These are phyloP conservation scores for Suillus sp. DNA, from an alignment of 768 basidiomycete species.

Conservation along the genomic window DNA sequence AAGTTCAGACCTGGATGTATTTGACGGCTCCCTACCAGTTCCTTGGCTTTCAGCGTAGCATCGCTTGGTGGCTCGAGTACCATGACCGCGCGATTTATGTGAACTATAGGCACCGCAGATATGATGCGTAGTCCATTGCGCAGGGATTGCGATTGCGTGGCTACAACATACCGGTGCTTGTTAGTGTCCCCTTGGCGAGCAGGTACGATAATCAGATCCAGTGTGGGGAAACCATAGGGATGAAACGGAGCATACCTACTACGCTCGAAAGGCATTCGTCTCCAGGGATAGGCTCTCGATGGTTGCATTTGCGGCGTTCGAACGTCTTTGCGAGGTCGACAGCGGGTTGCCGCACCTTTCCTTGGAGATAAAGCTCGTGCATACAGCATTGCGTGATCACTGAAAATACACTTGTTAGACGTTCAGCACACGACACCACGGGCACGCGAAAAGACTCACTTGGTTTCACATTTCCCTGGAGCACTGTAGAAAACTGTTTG, in stretches of 20 bases:
- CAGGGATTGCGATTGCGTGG: conserved; percentile 77
- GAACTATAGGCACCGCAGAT: conserved; percentile 87
- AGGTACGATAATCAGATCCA: conserved; percentile 12
- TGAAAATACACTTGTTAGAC: conserved; percentile 52
- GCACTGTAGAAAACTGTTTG: conserved; percentile 72
- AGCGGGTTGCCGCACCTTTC: conserved; percentile 67
- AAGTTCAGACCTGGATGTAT: background rate
- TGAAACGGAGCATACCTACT: conserved; percentile 54
- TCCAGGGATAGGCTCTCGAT: conserved; percentile 81
- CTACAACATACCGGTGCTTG: conserved; percentile 90
- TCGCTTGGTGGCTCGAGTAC: conserved; percentile 90
- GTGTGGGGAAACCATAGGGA: background rate
- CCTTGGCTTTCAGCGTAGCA: conserved; percentile 70
- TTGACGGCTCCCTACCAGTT: conserved; percentile 43
- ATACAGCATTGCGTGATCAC: conserved; percentile 99
- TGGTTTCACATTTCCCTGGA: conserved; percentile 88
- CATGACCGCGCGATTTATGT: conserved; percentile 91
- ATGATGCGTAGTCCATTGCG: conserved; percentile 68
- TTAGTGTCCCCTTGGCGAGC: conserved; percentile 66
- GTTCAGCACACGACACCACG: conserved; percentile 13
- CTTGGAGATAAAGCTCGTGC: conserved; percentile 87
- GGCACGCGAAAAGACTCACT: conserved; percentile 56
- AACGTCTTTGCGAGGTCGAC: conserved; percentile 92
- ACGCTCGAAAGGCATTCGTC: conserved; percentile 83
- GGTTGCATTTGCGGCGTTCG: conserved; percentile 94